Evolutionary conservation across 1,139 yeast species (phyloP).

Genomic region (Saccharomycopsis crataegensis): DNA sequence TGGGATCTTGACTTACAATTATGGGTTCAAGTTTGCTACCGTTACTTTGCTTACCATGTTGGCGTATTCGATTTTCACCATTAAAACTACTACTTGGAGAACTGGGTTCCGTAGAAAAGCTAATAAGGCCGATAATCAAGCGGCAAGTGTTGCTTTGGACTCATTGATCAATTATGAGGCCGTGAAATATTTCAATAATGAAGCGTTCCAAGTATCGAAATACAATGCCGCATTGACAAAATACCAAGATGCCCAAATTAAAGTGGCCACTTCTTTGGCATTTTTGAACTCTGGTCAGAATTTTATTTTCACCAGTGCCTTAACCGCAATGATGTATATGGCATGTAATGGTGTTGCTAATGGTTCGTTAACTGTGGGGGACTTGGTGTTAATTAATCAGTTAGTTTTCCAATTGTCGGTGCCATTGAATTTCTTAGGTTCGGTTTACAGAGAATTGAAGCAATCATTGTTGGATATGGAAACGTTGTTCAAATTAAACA

Average conservation of each 20-base stretch:
- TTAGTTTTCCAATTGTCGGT: slow-evolving; percentile 92
- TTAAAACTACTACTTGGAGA: slow-evolving; percentile 93
- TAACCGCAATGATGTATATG: slow-evolving; percentile 98
- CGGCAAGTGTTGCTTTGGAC: slow-evolving; percentile 91
- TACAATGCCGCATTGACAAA: slow-evolving; percentile 69
- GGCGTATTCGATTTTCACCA: slow-evolving; percentile 79
- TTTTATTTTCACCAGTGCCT: slow-evolving; percentile 80
- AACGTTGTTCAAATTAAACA: slow-evolving; percentile 74
- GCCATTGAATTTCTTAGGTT: slow-evolving; percentile 88
- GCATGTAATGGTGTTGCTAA: slow-evolving; percentile 90
- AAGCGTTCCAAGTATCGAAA: slow-evolving; percentile 66
- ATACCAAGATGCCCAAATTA: slow-evolving; percentile 77
- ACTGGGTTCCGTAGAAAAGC: slow-evolving; percentile 87
- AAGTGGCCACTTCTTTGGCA: slow-evolving; percentile 89
- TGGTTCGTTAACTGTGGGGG: slow-evolving; percentile 87
- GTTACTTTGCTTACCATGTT: slow-evolving; percentile 84
- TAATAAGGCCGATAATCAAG: slow-evolving; percentile 88
- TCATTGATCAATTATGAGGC: slow-evolving; percentile 91
- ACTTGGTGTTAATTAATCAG: slow-evolving; percentile 91
- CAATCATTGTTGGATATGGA: slow-evolving; percentile 94
- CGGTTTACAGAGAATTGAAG: slow-evolving; percentile 89
- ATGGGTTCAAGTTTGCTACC: slow-evolving; percentile 83
- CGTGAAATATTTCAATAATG: slow-evolving; percentile 91
- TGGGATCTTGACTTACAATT: slow-evolving; percentile 87
- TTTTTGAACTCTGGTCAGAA: slow-evolving; percentile 90